A percentile compares a stretch with the other conserved stretches of the same genome.
phyloP scores from a whole-genome alignment of 208 protist species.

The Polymyxa betae region DNA sequence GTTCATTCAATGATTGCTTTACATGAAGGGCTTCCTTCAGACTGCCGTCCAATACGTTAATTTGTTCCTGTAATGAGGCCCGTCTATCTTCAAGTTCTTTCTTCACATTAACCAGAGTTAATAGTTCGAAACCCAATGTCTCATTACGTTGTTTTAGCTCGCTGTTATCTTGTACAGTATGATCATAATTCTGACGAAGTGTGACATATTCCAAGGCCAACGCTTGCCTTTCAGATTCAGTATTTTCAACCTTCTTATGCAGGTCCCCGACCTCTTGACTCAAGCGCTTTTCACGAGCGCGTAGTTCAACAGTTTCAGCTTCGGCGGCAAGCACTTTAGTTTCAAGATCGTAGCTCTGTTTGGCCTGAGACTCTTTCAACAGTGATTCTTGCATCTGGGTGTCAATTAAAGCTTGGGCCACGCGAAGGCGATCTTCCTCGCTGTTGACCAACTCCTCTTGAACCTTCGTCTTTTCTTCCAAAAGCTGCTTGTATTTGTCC shows the following conservation, averaged over 20 bases:
- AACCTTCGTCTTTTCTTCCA: background rate
- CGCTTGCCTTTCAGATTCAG: background rate
- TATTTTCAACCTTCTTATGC: background rate
- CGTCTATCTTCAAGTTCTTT: background rate
- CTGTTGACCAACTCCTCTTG: background rate
- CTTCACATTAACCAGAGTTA: background rate
- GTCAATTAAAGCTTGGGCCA: background rate
- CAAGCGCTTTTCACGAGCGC: background rate
- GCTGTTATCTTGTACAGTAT: background rate
- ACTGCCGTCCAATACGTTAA: background rate
- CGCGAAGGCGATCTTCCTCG: background rate
- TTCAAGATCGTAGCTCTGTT: background rate
- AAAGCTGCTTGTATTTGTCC: background rate
- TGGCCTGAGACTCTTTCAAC: background rate
- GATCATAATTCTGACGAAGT: background rate
- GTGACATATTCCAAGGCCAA: background rate
- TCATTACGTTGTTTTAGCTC: background rate
- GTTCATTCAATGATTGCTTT: background rate
- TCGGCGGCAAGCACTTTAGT: background rate
- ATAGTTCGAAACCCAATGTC: background rate
- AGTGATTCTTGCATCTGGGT: background rate
- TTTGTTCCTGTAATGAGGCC: background rate
- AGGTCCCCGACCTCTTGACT: background rate
- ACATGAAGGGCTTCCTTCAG: background rate
- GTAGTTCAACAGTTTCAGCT: background rate